A percentile compares a stretch with the other conserved stretches of the same genome.
These are phyloP conservation scores for Aureobasidium sp. DNA, from an alignment of 2,329 filamentous ascomycete species.

Conservation along the genomic window DNA sequence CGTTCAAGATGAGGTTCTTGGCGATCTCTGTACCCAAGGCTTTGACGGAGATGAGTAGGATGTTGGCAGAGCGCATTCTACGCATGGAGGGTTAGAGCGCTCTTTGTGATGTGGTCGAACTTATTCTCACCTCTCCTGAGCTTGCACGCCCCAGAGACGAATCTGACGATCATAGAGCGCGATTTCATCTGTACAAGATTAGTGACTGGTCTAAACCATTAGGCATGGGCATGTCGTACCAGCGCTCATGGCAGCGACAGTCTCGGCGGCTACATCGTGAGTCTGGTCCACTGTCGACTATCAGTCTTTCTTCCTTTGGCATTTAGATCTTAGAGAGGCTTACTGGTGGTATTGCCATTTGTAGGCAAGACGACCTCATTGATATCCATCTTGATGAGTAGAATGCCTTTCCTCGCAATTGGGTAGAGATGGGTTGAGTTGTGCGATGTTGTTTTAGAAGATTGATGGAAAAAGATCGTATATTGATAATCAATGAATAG, in stretches of 20 bases:
- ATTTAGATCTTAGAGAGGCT: neutral
- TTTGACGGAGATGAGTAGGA: conserved; percentile 89
- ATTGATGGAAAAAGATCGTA: too few species aligned
- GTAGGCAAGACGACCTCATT: neutral
- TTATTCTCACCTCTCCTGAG: conserved; percentile 68
- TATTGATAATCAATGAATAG: neutral
- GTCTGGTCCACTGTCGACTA: neutral
- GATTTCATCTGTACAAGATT: conserved; percentile 77
- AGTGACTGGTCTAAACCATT: neutral
- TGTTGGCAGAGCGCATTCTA: conserved; percentile 82
- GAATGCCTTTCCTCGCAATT: neutral
- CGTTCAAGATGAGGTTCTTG: conserved; percentile 96
- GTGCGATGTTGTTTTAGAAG: neutral
- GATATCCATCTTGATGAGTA: neutral
- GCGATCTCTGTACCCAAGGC: conserved; percentile 94
- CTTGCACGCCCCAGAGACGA: conserved; percentile 95
- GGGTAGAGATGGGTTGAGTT: neutral
- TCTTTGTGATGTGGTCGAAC: conserved; percentile 45
- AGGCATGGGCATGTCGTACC: neutral
- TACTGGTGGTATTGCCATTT: neutral
- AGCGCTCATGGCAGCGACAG: conserved; percentile 43
- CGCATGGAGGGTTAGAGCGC: neutral
- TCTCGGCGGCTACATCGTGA: conserved; percentile 39
- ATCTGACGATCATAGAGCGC: conserved; percentile 98
- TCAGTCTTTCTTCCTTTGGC: neutral